Conservation (phyloP, 148 eudicot species). For the Heliosperma pusillum region DNA sequence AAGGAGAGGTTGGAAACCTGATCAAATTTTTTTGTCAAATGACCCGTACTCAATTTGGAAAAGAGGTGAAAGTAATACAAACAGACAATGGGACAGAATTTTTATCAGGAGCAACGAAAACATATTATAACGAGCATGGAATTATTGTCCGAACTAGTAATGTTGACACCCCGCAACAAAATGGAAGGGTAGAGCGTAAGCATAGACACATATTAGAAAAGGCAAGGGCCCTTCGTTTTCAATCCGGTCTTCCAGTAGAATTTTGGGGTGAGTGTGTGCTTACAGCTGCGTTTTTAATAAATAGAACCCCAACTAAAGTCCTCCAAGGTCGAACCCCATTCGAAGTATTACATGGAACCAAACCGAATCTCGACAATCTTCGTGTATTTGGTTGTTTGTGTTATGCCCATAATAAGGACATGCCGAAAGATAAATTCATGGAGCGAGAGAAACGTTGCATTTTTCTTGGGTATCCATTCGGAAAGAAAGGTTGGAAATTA, state of each 20-base stretch:
- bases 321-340: too few relatives aligned
- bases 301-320: too few relatives aligned
- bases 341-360: too few relatives aligned
- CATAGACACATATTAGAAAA: background rate
- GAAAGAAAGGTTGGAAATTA: background rate
- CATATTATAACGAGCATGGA: background rate
- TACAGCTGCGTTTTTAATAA: too few relatives aligned
- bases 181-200: background rate
- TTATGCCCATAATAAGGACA: background rate
- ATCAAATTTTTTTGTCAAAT: background rate
- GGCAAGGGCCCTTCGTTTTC: background rate
- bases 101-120: background rate
- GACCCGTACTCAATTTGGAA: background rate
- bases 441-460: background rate
- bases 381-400: background rate
- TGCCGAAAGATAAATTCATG: background rate
- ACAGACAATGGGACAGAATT: background rate
- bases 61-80: background rate
- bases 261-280: too few relatives aligned
- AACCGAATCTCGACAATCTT: background rate
- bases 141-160: background rate
- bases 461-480: background rate
- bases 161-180: background rate
- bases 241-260: background rate
- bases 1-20: background rate